Evolutionary conservation across 768 basidiomycete species (phyloP), one percentile per base, ranked within the genome.

Genomic region (Sporobolomyces roseus): DNA sequence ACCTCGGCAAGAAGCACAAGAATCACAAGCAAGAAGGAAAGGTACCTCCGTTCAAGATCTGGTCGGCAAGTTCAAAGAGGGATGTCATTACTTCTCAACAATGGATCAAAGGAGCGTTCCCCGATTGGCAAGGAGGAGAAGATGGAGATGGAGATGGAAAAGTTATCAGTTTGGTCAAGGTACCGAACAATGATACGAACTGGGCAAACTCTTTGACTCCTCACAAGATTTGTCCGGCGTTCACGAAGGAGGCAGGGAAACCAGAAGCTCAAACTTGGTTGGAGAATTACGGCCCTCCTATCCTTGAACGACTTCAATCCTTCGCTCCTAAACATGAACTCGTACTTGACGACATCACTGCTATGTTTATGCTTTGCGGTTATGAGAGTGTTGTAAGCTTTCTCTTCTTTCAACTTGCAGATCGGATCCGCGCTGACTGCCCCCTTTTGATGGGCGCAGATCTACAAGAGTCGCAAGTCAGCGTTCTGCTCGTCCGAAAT

Each of bases 171-270:
- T 75, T 81, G 33, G 63, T 81, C 69, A 74, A 79, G 60, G 79
- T 81, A 6, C 78, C 78, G 21, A 80, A 80, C 73, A 75, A 79
- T 60, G 63, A 75, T 10, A 74, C 72, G 41, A 76, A 78, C 45
- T 80, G 80, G 80, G 77, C 78, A 60, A 63, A 74, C 56, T 74
- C 74, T 14, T 61, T 80, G 60, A 80, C 80, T 0, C 80, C 80
- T 21, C 67, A 78, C 75, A 81, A 81, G 75, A 78, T 79, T 23
- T 81, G 80, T 73, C 77, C 77, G 60, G 73, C 77, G 5, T 81
- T 79, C 68, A 75, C 78, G 32, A 81, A 81, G 66, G 68, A 77
- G 55, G 63, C 75, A 19, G 75, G 79, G 19, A 67, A 73, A 50
- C 77, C 78, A 21, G 79, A 70, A 30, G 52, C 78, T 6, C 74